These are phyloP conservation scores for Cenchrus americanus DNA, from an alignment of 176 grass and related monocot species.

Conservation along the genomic window DNA sequence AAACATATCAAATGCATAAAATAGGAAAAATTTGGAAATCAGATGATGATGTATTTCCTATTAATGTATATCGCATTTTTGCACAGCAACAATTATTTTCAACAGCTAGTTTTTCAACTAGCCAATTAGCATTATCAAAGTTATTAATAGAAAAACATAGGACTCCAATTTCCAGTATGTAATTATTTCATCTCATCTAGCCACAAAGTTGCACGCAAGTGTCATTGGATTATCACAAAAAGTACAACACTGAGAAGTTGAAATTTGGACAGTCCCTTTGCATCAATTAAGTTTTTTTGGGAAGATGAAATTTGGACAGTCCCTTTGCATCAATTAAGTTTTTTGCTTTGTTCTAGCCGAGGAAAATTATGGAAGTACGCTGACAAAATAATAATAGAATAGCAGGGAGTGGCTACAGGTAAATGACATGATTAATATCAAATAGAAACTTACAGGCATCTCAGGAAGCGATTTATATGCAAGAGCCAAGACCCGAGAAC, in stretches of 20 bases:
- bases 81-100: neutral
- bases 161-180: conserved; percentile 11
- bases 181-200: neutral
- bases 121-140: conserved; percentile 1
- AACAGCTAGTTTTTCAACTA: conserved; percentile 10
- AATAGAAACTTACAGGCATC: conserved; percentile 81
- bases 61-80: neutral
- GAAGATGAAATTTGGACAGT: neutral
- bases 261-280: conserved; percentile 4
- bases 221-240: conserved; percentile 14
- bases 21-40: neutral
- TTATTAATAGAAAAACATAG: neutral
- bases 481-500: conserved; percentile 95
- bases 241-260: neutral
- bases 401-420: neutral
- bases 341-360: conserved; percentile 3
- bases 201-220: conserved; percentile 9
- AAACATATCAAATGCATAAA: conserved; percentile 18
- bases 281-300: conserved; percentile 24
- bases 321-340: conserved; percentile 22
- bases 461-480: conserved; percentile 92
- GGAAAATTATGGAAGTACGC: conserved; percentile 12
- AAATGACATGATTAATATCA: conserved; percentile 12
- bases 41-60: neutral
- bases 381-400: conserved; percentile 19